Evolutionary conservation across 2,329 filamentous ascomycete species (phyloP).

Genomic region (Pseudopyrenochaeta lycopersici): DNA sequence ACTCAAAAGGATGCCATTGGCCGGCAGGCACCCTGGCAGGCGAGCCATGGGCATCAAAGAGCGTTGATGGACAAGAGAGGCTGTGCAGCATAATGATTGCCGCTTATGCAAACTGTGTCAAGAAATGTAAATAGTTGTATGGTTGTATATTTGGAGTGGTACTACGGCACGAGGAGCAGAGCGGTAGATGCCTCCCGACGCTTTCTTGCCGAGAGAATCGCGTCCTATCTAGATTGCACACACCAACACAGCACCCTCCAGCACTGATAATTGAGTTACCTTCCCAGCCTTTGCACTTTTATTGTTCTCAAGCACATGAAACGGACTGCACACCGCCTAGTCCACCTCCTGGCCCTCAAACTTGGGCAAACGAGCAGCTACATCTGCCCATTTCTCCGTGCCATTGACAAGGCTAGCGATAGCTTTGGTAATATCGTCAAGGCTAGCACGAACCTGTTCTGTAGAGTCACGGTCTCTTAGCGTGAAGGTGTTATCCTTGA

Average conservation of each 20-base stretch:
- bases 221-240: neutral
- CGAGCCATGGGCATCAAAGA: neutral
- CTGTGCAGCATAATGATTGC: neutral
- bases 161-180: neutral
- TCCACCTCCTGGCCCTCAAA: constrained; percentile 68
- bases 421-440: constrained; percentile 81
- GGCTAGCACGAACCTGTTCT: constrained; percentile 84
- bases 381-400: constrained; percentile 72
- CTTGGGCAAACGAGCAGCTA: constrained; percentile 79
- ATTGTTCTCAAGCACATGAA: neutral
- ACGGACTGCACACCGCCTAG: constrained; percentile 9
- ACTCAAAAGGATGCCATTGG: neutral
- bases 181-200: neutral
- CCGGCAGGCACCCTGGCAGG: neutral
- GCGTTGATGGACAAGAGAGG: neutral
- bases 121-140: neutral
- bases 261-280: neutral
- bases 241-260: neutral
- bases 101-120: neutral
- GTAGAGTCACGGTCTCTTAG: constrained; percentile 88
- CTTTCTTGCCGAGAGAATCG: neutral
- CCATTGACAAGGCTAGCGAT: constrained; percentile 71
- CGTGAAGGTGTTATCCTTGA: constrained; percentile 86
- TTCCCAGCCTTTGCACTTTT: neutral
- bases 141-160: neutral